phyloP scores from a whole-genome alignment of 371 early-diverging fungal species.

The Zychaea mexicana region DNA sequence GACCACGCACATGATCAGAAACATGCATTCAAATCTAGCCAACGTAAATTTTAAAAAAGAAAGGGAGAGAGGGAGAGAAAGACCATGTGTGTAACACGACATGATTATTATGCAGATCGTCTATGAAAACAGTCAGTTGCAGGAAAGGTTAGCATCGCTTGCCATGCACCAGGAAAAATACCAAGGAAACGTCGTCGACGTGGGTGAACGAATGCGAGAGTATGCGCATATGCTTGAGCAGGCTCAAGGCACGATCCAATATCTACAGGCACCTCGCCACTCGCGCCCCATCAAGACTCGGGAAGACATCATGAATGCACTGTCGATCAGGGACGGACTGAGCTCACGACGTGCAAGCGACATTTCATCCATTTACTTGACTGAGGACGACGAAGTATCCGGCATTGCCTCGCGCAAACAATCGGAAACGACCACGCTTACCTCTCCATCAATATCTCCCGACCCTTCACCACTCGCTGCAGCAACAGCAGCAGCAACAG shows the following conservation, averaged over 20 bases:
- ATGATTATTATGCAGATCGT: conserved; percentile 28
- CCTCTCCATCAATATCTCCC: background rate
- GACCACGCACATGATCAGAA: conserved; percentile 55
- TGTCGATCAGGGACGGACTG: conserved; percentile 7
- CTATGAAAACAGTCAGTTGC: conserved; percentile 33
- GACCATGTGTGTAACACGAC: background rate
- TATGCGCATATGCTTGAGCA: conserved; percentile 47
- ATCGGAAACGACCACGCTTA: conserved; percentile 3
- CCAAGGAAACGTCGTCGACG: conserved; percentile 29
- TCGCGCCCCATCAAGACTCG: conserved; percentile 1
- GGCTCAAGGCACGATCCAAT: conserved; percentile 40
- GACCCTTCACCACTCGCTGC: background rate
- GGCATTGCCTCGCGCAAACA: background rate
- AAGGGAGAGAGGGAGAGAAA: too few species aligned
- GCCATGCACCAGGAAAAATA: conserved; percentile 34
- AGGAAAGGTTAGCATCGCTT: conserved; percentile 29
- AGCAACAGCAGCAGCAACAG: background rate
- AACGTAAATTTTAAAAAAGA: conserved; percentile 32
- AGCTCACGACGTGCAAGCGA: conserved; percentile 24
- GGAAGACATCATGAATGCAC: conserved; percentile 10
- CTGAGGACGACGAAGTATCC: conserved; percentile 20
- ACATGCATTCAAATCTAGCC: conserved; percentile 59
- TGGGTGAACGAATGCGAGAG: conserved; percentile 41
- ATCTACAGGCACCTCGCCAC: conserved; percentile 17
- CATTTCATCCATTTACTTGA: conserved; percentile 15